A percentile compares a stretch with the other conserved stretches of the same genome.
Evolutionary conservation across 352 stramenopile genomes (phyloP).

Genomic region (Thraustochytrium striatum): DNA sequence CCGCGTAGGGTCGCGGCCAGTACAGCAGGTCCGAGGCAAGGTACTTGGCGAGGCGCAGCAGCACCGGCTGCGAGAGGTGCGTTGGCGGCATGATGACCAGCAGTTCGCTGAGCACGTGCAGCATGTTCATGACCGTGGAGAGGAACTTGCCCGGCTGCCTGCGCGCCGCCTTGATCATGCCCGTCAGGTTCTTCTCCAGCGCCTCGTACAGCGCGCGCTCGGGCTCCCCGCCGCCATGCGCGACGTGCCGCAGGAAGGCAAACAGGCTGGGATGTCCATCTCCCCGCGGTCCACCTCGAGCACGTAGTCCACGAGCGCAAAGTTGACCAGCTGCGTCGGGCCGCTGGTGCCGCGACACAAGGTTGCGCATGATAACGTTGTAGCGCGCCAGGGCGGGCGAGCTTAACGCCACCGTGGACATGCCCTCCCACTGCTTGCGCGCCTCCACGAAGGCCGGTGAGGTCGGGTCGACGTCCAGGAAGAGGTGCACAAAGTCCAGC

Average conservation of each 20-base stretch:
- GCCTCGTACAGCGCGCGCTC: conserved; percentile 2
- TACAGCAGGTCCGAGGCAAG: background rate
- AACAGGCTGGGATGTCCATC: conserved; percentile 9
- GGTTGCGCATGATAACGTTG: conserved; percentile 13
- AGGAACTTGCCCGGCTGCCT: background rate
- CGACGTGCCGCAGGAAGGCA: background rate
- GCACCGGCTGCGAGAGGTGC: background rate
- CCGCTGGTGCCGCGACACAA: background rate
- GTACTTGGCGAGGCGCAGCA: background rate
- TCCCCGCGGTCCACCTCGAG: background rate
- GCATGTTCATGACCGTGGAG: conserved; percentile 14
- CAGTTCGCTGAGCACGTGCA: conserved; percentile 28
- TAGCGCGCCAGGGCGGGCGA: background rate
- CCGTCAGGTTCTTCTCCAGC: background rate
- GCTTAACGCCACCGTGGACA: background rate
- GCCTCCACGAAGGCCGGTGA: background rate
- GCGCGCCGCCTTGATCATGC: background rate
- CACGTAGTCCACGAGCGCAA: conserved; percentile 21
- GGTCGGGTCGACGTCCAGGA: background rate
- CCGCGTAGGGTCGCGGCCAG: conserved; percentile 21
- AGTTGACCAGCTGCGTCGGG: background rate
- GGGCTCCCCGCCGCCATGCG: background rate
- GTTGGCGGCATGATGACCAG: conserved; percentile 14
- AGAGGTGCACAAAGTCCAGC: conserved; percentile 34
- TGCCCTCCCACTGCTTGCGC: background rate